These are phyloP conservation scores for Cucurbita pepo DNA, from an alignment of 306 rosid genomes.

Conservation along the genomic window DNA sequence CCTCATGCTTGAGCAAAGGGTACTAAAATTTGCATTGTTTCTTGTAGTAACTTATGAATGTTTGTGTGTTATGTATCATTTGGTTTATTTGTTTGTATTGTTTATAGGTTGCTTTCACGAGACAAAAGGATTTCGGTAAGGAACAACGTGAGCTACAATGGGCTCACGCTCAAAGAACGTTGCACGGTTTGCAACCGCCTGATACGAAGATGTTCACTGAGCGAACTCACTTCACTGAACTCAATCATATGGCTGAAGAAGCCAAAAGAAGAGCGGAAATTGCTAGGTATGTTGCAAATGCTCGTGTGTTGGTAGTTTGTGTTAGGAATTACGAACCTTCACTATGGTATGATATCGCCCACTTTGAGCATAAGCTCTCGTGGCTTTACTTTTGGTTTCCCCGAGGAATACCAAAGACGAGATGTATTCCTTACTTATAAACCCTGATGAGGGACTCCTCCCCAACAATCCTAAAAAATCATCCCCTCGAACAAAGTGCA, in stretches of 20 bases:
- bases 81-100: background rate
- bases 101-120: slow-evolving; percentile 83
- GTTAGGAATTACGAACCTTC: too few relatives aligned
- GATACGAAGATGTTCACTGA: slow-evolving; percentile 74
- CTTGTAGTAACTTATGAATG: background rate
- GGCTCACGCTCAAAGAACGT: slow-evolving; percentile 97
- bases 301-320: background rate
- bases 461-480: too few relatives aligned
- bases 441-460: too few relatives aligned
- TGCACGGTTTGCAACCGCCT: slow-evolving; percentile 84
- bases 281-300: slow-evolving; percentile 42
- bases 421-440: too few relatives aligned
- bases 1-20: slow-evolving; percentile 97
- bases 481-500: too few relatives aligned
- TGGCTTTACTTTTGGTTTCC: too few relatives aligned
- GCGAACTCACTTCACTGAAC: slow-evolving; percentile 66
- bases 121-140: slow-evolving; percentile 97
- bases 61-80: background rate
- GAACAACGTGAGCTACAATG: slow-evolving; percentile 96
- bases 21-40: slow-evolving; percentile 8
- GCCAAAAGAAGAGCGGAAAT: slow-evolving; percentile 98
- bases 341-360: too few relatives aligned
- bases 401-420: too few relatives aligned
- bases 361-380: too few relatives aligned
- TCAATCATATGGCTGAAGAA: slow-evolving; percentile 95